phyloP scores from a whole-genome alignment of 2,329 filamentous ascomycete species.

The Rutstroemia sp. region DNA sequence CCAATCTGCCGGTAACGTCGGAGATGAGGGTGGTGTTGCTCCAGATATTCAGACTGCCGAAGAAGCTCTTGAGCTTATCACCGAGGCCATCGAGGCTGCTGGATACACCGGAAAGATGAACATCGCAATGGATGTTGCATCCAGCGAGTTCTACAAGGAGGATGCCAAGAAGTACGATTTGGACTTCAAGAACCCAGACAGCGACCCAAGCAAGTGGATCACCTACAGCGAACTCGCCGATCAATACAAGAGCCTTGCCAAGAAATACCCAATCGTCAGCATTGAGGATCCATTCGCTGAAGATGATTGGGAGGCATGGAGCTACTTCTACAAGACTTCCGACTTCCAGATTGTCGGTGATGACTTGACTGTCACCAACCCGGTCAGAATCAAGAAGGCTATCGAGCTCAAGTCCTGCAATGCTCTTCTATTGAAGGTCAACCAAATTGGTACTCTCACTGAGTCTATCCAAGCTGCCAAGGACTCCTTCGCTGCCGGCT shows the following conservation, averaged over 20 bases:
- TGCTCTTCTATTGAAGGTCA: slow-evolving; percentile 96
- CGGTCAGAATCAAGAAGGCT: slow-evolving; percentile 97
- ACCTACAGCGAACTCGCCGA: slow-evolving; percentile 95
- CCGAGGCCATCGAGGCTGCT: slow-evolving; percentile 85
- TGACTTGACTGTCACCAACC: slow-evolving; percentile 98
- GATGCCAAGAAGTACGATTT: slow-evolving; percentile 99
- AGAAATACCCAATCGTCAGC: slow-evolving; percentile 97
- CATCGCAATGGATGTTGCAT: slow-evolving; percentile 98
- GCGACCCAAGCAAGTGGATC: slow-evolving; percentile 94
- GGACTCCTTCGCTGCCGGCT: slow-evolving; percentile 90
- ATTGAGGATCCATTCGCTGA: slow-evolving; percentile 99
- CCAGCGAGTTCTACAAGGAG: slow-evolving; percentile 98
- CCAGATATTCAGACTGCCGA: slow-evolving; percentile 96
- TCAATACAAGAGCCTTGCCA: slow-evolving; percentile 76
- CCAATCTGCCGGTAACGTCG: slow-evolving; percentile 96
- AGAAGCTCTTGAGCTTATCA: slow-evolving; percentile 95
- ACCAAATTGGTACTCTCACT: slow-evolving; percentile 98
- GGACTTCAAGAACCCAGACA: slow-evolving; percentile 99
- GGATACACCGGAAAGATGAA: slow-evolving; percentile 95
- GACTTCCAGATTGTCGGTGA: slow-evolving; percentile 98
- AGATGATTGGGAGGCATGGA: slow-evolving; percentile 99
- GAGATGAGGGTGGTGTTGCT: slow-evolving; percentile 98
- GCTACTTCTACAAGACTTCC: slow-evolving; percentile 99
- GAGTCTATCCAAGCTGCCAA: slow-evolving; percentile 99
- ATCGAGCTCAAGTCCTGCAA: slow-evolving; percentile 99